Conservation (phyloP, 371 early-diverging fungal species). For the Actinomucor elegans region DNA sequence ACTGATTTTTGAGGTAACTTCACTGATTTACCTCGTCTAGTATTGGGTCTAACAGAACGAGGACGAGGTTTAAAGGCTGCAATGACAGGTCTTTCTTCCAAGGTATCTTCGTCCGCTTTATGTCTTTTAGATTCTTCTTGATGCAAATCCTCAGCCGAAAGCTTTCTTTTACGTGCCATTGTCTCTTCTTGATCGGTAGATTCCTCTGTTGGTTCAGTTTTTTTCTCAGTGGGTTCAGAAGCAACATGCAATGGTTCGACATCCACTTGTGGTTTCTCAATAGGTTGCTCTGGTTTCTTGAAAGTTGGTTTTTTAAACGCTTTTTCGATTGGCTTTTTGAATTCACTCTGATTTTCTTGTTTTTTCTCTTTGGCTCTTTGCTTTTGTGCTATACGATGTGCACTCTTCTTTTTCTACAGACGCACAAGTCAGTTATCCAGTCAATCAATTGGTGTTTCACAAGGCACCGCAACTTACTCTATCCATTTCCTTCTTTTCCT, state of each 20-base stretch:
- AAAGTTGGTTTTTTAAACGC: background rate
- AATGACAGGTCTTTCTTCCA: background rate
- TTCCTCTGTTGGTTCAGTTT: background rate
- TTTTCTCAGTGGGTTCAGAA: background rate
- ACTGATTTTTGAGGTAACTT: background rate
- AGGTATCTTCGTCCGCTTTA: background rate
- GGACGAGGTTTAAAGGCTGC: constrained; percentile 1
- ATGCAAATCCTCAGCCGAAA: background rate
- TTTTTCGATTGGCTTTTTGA: background rate
- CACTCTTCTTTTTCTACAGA: constrained; percentile 31
- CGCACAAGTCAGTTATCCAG: too few relatives aligned
- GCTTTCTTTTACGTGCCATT: constrained; percentile 13
- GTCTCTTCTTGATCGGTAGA: background rate
- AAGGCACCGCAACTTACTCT: too few relatives aligned
- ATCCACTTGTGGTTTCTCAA: background rate
- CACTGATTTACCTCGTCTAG: constrained; percentile 4
- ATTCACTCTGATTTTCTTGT: background rate
- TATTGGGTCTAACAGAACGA: background rate
- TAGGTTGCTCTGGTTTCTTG: background rate
- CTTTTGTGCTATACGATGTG: constrained; percentile 26
- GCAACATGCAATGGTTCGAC: background rate
- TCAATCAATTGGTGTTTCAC: too few relatives aligned
- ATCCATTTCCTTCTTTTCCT: constrained; percentile 3
- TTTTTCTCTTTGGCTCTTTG: constrained; percentile 14
- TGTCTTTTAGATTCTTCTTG: constrained; percentile 8